These are phyloP conservation scores for Aspergillus ustus DNA, from an alignment of 2,329 filamentous ascomycete species.

Conservation along the genomic window DNA sequence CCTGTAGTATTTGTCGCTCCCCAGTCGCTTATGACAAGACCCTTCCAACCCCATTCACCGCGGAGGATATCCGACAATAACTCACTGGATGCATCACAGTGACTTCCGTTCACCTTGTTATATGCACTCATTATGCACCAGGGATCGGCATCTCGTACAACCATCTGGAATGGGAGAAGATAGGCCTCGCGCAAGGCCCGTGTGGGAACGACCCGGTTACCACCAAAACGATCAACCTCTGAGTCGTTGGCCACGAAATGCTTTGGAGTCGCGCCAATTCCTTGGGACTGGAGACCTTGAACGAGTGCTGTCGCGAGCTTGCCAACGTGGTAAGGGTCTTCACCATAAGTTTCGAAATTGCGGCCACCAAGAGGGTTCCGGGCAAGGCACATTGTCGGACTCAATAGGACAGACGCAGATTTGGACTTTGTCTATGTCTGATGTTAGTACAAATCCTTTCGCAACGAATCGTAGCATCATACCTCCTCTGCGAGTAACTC, in stretches of 20 bases:
- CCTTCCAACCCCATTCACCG: not conserved
- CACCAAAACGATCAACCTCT: not conserved
- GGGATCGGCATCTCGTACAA: not conserved
- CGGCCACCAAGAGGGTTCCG: slow-evolving; percentile 6
- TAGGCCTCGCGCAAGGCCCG: slow-evolving; percentile 4
- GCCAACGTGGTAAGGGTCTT: slow-evolving; percentile 2
- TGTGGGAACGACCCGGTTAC: not conserved
- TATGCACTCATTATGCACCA: slow-evolving; percentile 13
- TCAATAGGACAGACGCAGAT: slow-evolving; percentile 2
- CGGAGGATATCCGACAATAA: not conserved
- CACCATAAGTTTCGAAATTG: slow-evolving; percentile 9
- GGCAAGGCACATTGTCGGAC: slow-evolving; percentile 7
- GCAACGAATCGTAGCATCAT: not conserved
- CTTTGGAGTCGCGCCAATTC: slow-evolving; percentile 8
- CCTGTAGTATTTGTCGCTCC: not conserved
- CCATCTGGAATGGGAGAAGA: slow-evolving; percentile 10
- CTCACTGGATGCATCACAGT: not conserved
- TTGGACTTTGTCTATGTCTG: slow-evolving; percentile 2
- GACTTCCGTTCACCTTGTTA: slow-evolving; percentile 4
- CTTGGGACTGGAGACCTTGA: slow-evolving; percentile 1
- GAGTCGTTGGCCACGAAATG: slow-evolving; percentile 8
- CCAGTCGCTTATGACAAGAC: not conserved
- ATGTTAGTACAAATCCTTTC: not conserved
- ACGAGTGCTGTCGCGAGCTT: not conserved
- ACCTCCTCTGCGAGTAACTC: slow-evolving; percentile 6